These are phyloP conservation scores for Plasmodium reichenowi DNA, from an alignment of 169 alveolate genomes.

Conservation along the genomic window DNA sequence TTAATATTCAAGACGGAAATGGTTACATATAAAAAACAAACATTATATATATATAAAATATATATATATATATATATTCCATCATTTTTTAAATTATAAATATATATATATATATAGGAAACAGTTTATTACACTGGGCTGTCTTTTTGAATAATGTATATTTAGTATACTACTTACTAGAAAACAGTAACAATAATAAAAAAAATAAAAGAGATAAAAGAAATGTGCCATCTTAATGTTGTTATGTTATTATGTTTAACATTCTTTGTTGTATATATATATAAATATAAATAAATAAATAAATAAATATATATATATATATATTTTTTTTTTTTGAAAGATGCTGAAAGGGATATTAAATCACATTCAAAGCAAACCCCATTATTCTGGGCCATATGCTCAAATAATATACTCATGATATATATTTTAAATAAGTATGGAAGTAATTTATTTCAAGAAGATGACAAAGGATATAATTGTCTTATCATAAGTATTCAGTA, in stretches of 20 bases:
- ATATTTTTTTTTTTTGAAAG: constrained; percentile 18
- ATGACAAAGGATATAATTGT: constrained; percentile 67
- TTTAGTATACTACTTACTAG: constrained; percentile 35
- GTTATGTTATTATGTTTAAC: neutral
- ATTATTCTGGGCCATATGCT: constrained; percentile 67
- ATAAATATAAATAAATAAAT: neutral
- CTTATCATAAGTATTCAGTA: constrained; percentile 58
- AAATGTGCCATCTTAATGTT: no score
- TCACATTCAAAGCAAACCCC: constrained; percentile 45
- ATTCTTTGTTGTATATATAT: neutral
- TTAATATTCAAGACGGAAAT: constrained; percentile 46
- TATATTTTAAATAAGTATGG: constrained; percentile 40
- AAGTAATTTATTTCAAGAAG: constrained; percentile 33
- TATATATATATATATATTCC: neutral
- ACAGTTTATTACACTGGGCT: constrained; percentile 67
- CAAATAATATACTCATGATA: constrained; percentile 55
- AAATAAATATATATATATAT: neutral
- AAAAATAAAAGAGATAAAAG: no score
- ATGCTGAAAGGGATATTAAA: constrained; percentile 36
- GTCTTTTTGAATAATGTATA: constrained; percentile 46
- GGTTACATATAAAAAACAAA: constrained; percentile 17
- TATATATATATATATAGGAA: constrained; percentile 24
- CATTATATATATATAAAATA: neutral
- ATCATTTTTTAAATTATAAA: neutral
- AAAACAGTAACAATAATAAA: constrained; percentile 42